Evolutionary conservation across 148 eudicot genomes (phyloP), one percentile per base, ranked within the genome.

Genomic region (Arctostaphylos glauca): DNA sequence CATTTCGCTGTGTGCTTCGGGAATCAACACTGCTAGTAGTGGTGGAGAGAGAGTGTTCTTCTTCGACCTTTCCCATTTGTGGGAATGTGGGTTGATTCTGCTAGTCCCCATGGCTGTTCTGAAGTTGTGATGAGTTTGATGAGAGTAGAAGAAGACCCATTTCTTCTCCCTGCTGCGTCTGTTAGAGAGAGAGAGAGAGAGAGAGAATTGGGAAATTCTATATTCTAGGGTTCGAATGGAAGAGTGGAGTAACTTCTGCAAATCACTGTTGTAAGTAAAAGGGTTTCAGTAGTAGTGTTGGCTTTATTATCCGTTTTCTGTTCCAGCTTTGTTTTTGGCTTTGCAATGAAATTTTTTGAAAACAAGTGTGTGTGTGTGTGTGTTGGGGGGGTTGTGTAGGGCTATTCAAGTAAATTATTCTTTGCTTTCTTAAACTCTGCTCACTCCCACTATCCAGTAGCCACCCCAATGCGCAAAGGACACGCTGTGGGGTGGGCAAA

Each of bases 31-130:
- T 82, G 67, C 86, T 23, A 62, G 70, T 9, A 8, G 68, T 21
- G 25, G 68, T 62, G 38, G 85, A 56, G 10, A 44, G 52, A 72
- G 87, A 59, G 55, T 86, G 84, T 68, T 89, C 89, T 82, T 86
- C 87, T 58, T 87, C 88, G 70, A 76, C 38, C 70, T 89, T 91
- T 53, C 93, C 93, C 93, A 91, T 91, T 83, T 9, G 23, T 64
- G 81, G 72, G 62, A 81, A 81, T 58, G 80, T 85, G 84, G 82
- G 81, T 88, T 16, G 7, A 54, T 55, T 78, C 18, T 50, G 46
- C 74, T 82, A 79, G 83, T 60, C 82, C 80, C 84, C 87, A 82
- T 78, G 81, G 86, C 85, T 81, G 88, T 60, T 80, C 25, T 47
- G 76, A 47, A 78, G 79, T 68, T 81, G 81, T 31, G 83, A 82